Base-by-base conservation (phyloP, 2,329 filamentous ascomycete genomes). In the Myrmaecium sp. region DNA sequence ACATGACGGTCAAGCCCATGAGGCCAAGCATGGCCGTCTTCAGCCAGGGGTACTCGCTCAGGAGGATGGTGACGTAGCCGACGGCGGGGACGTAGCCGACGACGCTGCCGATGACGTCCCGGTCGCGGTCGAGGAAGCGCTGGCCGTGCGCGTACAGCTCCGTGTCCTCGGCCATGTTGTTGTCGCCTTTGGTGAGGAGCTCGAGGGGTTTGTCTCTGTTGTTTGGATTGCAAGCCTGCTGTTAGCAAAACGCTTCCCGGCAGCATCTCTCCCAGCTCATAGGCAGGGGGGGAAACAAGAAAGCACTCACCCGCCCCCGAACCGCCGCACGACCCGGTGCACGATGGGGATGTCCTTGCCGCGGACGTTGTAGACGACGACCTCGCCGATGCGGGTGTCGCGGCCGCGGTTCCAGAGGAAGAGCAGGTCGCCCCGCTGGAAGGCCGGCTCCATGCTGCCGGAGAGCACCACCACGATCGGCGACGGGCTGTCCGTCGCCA, bases 341-440 rank as follows among this genome's bases (percentile, higher is more conserved):
- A 98, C 89, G 53, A 98, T 98, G 16, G 89, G 89, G 36, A 98
- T 95, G 38, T 93, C 80, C 62, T 95, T 98, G 31, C 76, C 83
- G 49, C 72, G 69, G 28, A 93, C 78, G 47, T 92, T 92, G 55
- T 79, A 81, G 25, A 81, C 74, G 37, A 81, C 75, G 34, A 79
- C 63, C 52, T 81, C 75, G 11, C 75, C 75, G 23, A 80, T 59
- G 42, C 76, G 64, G 2, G 72, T 74, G 22, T 74, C 64, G 45
- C 49, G 33, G 28, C 62, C 54, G 29, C 77, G 60, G 48, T 84
- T 84, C 76, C 77, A 83, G 5, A 84, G 58, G 42, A 83, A 69
- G 3, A 83, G 59, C 5, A 83, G 56, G 43, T 84, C 78, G 29
- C 78, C 78, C 23, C 78, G 65, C 51, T 83, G 74, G 51, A 83